Percentiles rank a stretch among this genome's conserved stretches.
phyloP scores from a whole-genome alignment of 345 rosid species.

The Salix purpurea region DNA sequence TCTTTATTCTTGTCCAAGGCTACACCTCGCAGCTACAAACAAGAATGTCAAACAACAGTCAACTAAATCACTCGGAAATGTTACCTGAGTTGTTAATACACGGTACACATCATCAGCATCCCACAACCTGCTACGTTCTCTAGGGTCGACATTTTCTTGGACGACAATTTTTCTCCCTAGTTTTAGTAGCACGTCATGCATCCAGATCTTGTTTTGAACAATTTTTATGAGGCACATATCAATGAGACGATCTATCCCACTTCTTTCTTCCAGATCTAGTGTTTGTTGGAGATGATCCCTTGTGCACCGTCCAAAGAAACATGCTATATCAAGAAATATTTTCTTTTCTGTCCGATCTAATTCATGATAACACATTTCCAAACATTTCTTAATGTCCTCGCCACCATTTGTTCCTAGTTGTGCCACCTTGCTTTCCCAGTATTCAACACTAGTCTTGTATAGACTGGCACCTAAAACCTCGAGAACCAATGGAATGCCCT shows the following conservation, averaged over 20 bases:
- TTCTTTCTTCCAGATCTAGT: not conserved
- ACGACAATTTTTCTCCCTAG: not conserved
- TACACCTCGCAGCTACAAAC: too few relatives aligned
- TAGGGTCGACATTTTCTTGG: not conserved
- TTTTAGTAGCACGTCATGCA: slow-evolving; percentile 4
- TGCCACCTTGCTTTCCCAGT: not conserved
- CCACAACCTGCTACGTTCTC: not conserved
- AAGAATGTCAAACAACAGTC: too few relatives aligned
- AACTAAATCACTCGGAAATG: too few relatives aligned
- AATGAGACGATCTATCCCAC: not conserved
- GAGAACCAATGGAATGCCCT: slow-evolving; percentile 11
- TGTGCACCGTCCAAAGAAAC: not conserved
- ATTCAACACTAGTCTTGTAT: not conserved
- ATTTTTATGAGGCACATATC: slow-evolving; percentile 2
- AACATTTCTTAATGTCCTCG: not conserved
- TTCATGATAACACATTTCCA: not conserved
- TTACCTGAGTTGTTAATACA: too few relatives aligned
- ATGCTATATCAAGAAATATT: slow-evolving; percentile 13
- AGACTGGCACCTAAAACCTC: not conserved
- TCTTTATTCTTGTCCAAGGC: too few relatives aligned
- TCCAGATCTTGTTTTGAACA: not conserved
- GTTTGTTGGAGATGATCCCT: not conserved
- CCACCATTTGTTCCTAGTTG: not conserved
- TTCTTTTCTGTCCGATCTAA: not conserved
- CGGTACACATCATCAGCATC: too few relatives aligned